Evolutionary conservation across 352 stramenopile genomes (phyloP), one percentile per base, ranked within the genome.

Genomic region (Pythium aquatile): DNA sequence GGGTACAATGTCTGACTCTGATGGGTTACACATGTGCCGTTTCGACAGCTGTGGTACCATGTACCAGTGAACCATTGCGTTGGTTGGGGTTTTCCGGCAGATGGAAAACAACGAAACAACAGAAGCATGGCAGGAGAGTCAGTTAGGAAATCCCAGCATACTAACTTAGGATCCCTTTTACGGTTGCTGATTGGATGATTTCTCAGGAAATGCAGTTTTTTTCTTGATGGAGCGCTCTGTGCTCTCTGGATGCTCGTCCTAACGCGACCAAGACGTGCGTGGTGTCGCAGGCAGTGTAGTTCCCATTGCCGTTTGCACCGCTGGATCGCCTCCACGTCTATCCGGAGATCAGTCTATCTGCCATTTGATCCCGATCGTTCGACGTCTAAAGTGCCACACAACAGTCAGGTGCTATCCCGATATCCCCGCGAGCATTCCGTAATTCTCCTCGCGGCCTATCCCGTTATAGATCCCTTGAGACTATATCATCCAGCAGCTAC

Each of bases 161-260:
- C 20, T 24, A 24, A 24, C 20, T 24, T 24, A 24, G 11, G 28
- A 46, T 40, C 11, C 2, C 9, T 44, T 44, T 14, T 9, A 14
- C 17, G 28, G 3, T 1, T 13, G 1, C 3, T 57, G 29, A 57
- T 57, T 57, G 51, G 51, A 29, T 57, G 30, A n/a, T 30, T 26
- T 30, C 11, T 29, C 20, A 3, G 30, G 17, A 57, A 44, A 17
- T 26, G 13, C 29, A 16, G 16, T 28, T 55, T 55, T 24, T 39
- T 55, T 33, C 30, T 55, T 55, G 51, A 57, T 24, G 35, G 30
- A 46, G 51, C 51, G 44, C 51, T 57, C 47, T 57, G 26, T 30
- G 32, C 49, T 51, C 44, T 51, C 44, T 48, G 40, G 40, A 51
- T 51, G 44, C 44, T 51, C 5, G n/a, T 30, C 17, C 17, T 51